Evolutionary conservation across 768 basidiomycete genomes (phyloP).

Genomic region (Mrakia frigida): DNA sequence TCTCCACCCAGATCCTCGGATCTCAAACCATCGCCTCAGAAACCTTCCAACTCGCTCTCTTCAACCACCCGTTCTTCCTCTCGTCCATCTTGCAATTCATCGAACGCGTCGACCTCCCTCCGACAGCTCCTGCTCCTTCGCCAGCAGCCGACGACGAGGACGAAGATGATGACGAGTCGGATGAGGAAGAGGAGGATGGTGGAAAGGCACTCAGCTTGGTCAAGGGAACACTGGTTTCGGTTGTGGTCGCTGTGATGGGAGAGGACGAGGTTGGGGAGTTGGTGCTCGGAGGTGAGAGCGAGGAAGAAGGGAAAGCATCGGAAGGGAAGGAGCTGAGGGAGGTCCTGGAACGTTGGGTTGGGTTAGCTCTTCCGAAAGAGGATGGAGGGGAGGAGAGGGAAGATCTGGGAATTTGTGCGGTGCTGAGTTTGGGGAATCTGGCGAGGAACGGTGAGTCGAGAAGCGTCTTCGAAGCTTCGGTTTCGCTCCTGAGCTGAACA

Average conservation of each 20-base stretch:
- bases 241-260: slow-evolving; percentile 25
- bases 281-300: not conserved
- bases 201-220: slow-evolving; percentile 3
- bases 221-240: slow-evolving; percentile 18
- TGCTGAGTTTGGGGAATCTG: slow-evolving; percentile 74
- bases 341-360: slow-evolving; percentile 2
- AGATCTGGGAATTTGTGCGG: slow-evolving; percentile 76
- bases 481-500: slow-evolving; percentile 29
- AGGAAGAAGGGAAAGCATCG: not conserved
- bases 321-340: not conserved
- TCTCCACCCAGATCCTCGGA: slow-evolving; percentile 8
- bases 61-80: not conserved
- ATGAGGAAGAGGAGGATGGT: slow-evolving; percentile 43
- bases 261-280: slow-evolving; percentile 18
- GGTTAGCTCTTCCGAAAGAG: not conserved
- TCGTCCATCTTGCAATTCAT: slow-evolving; percentile 61
- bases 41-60: slow-evolving; percentile 18
- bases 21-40: slow-evolving; percentile 15
- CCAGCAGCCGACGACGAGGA: slow-evolving; percentile 36
- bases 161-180: slow-evolving; percentile 22
- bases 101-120: slow-evolving; percentile 63
- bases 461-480: not conserved
- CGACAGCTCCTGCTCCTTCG: slow-evolving; percentile 32
- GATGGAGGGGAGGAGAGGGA: slow-evolving; percentile 47
- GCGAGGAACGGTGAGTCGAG: slow-evolving; percentile 59